Conservation (phyloP, 768 basidiomycete species). For the Phylloporus scabripes region DNA sequence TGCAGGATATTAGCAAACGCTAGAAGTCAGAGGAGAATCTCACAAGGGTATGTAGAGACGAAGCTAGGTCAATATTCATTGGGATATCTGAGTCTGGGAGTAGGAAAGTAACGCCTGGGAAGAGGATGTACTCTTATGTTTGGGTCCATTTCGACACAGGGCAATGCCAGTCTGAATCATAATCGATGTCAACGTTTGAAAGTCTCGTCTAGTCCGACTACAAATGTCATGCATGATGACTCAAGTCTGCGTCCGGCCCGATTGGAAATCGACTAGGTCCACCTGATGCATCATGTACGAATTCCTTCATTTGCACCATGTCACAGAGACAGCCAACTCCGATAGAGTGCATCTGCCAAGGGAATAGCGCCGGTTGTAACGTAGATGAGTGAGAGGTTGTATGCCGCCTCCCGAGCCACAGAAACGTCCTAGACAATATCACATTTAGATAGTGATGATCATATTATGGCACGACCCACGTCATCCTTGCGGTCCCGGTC, state of each 20-base stretch:
- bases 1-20: neutral
- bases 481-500: constrained; percentile 26
- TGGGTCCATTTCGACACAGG: neutral
- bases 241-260: neutral
- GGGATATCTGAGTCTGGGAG: constrained; percentile 7
- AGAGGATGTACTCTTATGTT: neutral
- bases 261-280: neutral
- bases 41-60: constrained; percentile 13
- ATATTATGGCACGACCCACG: constrained; percentile 25
- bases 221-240: constrained; percentile 4
- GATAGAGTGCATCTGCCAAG: constrained; percentile 64
- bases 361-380: constrained; percentile 70
- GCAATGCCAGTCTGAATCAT: constrained; percentile 5
- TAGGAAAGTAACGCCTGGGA: neutral
- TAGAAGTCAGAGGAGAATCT: neutral
- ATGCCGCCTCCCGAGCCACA: constrained; percentile 73
- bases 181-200: constrained; percentile 1
- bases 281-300: neutral
- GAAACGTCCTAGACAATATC: constrained; percentile 39
- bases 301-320: constrained; percentile 8
- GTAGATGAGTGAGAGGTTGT: constrained; percentile 82
- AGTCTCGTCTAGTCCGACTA: neutral
- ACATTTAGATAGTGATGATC: neutral
- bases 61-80: constrained; percentile 5
- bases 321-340: constrained; percentile 79